Evolutionary conservation across 2,329 filamentous ascomycete species (phyloP).

Genomic region (Pseudogymnoascus verrucosus): DNA sequence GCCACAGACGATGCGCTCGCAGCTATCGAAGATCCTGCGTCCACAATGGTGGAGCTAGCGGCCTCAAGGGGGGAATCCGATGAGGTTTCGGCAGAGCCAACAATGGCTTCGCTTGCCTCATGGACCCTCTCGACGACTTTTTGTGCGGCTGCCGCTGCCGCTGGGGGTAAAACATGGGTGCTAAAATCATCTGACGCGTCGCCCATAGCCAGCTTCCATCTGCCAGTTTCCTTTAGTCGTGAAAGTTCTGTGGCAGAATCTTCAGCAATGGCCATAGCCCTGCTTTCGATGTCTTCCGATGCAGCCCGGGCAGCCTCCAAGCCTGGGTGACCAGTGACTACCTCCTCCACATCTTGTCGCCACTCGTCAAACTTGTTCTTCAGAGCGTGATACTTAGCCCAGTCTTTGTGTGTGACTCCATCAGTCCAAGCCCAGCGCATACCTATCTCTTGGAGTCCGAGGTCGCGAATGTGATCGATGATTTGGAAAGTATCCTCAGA

Average conservation of each 20-base stretch:
- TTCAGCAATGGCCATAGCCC: conserved; percentile 73
- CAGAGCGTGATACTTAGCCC: conserved; percentile 87
- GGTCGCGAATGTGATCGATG: conserved; percentile 58
- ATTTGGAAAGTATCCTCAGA: conserved; percentile 58
- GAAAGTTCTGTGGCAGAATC: conserved; percentile 71
- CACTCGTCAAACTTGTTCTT: conserved; percentile 77
- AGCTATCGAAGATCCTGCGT: conserved; percentile 16
- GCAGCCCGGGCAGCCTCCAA: conserved; percentile 60
- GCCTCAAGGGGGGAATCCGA: conserved; percentile 21
- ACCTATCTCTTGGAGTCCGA: conserved; percentile 65
- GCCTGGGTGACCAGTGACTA: conserved; percentile 66
- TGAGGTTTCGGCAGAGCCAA: conserved; percentile 23
- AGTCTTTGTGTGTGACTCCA: conserved; percentile 92
- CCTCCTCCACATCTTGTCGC: conserved; percentile 70
- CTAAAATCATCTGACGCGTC: conserved; percentile 77
- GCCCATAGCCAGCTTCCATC: conserved; percentile 70
- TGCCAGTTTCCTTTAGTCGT: conserved; percentile 72
- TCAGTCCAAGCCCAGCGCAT: conserved; percentile 90
- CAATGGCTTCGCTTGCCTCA: conserved; percentile 23
- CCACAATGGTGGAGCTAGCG: conserved; percentile 19
- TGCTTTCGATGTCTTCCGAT: conserved; percentile 62
- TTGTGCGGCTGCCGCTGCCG: conserved; percentile 39
- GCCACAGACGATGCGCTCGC: conserved; percentile 17
- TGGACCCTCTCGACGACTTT: conserved; percentile 22
- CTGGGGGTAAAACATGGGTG: conserved; percentile 52